Conservation (phyloP, 331 rosid genomes). For the Quercus tomentella region DNA sequence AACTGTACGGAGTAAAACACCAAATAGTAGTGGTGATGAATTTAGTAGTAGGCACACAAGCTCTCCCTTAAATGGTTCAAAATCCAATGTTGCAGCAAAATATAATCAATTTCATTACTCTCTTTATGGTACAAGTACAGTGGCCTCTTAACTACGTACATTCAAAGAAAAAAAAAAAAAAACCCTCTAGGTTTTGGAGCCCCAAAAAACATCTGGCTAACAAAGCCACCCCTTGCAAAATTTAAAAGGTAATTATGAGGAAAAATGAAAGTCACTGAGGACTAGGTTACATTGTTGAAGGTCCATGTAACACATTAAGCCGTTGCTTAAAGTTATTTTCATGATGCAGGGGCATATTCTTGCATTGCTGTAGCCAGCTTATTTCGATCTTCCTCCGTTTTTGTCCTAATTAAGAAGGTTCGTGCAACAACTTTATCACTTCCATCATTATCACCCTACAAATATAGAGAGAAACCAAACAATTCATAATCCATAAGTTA, state of each 20-base stretch:
- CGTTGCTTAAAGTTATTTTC: slow-evolving; percentile 16
- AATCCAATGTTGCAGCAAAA: slow-evolving; percentile 1
- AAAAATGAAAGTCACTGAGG: slow-evolving; percentile 16
- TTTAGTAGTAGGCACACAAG: too few species aligned
- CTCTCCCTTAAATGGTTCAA: neutral
- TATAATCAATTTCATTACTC: slow-evolving; percentile 22
- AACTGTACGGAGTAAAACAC: too few species aligned
- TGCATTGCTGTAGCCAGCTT: slow-evolving; percentile 78
- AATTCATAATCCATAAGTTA: neutral
- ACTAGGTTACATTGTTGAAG: slow-evolving; percentile 19
- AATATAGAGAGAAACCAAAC: slow-evolving; percentile 18
- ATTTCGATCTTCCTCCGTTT: slow-evolving; percentile 79
- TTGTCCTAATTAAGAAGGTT: slow-evolving; percentile 81
- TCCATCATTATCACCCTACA: slow-evolving; percentile 63
- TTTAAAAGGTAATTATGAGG: slow-evolving; percentile 9
- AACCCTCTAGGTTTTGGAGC: slow-evolving; percentile 5
- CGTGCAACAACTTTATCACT: slow-evolving; percentile 59
- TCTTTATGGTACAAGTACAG: slow-evolving; percentile 33
- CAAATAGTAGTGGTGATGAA: too few species aligned
- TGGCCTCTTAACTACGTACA: slow-evolving; percentile 26
- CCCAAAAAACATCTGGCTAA: slow-evolving; percentile 12
- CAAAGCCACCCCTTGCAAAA: slow-evolving; percentile 11
- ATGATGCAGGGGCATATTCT: slow-evolving; percentile 82
- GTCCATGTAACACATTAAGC: slow-evolving; percentile 19
- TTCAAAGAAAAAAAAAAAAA: neutral